phyloP scores from a whole-genome alignment of 352 stramenopile genomes.

The Phytophthora tentaculata region DNA sequence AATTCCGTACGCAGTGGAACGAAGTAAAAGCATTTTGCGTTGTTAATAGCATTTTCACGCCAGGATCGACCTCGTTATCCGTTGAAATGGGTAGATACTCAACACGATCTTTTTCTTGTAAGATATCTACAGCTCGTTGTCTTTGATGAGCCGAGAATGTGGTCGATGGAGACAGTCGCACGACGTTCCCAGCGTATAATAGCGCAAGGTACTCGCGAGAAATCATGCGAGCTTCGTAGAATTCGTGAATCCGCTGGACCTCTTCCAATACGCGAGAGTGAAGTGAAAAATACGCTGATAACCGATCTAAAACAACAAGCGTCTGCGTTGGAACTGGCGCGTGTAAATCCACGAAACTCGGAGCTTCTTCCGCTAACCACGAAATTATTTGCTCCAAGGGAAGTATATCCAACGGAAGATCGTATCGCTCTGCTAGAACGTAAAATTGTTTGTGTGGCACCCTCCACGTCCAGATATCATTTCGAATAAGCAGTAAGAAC shows the following conservation, averaged over 20 bases:
- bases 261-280: constrained; percentile 40
- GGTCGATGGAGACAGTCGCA: constrained; percentile 29
- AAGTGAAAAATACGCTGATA: constrained; percentile 44
- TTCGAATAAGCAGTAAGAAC: constrained; percentile 24
- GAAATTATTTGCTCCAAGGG: constrained; percentile 36
- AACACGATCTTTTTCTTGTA: constrained; percentile 26
- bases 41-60: background rate
- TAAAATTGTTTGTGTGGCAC: constrained; percentile 34
- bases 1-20: constrained; percentile 55
- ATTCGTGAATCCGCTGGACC: constrained; percentile 23
- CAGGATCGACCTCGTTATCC: background rate
- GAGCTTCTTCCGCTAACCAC: constrained; percentile 26
- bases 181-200: constrained; percentile 37
- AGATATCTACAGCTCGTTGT: constrained; percentile 31
- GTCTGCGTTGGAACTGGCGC: constrained; percentile 38
- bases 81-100: constrained; percentile 15
- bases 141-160: constrained; percentile 39
- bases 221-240: constrained; percentile 42
- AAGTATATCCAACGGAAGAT: constrained; percentile 35
- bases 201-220: constrained; percentile 48
- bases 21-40: constrained; percentile 34
- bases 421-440: constrained; percentile 35
- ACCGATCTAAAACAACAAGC: constrained; percentile 31
- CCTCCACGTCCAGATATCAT: constrained; percentile 44
- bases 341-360: constrained; percentile 41